A percentile compares a stretch with the other conserved stretches of the same genome.
These are phyloP conservation scores for Aspergillus hiratsukae DNA, from an alignment of 2,329 filamentous ascomycete genomes.

Conservation along the genomic window DNA sequence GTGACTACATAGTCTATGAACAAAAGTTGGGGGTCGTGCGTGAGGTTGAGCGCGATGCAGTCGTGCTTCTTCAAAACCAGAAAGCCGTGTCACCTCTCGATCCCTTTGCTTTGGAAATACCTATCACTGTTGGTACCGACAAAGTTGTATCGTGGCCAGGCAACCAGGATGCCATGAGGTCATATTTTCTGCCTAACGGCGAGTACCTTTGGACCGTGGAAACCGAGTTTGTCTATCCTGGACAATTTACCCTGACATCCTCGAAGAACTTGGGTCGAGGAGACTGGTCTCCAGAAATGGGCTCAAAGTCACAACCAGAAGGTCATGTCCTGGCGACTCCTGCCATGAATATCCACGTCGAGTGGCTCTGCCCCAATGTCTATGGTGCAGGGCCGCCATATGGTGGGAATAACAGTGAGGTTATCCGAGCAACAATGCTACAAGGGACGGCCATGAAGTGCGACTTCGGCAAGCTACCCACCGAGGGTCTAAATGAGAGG, in stretches of 20 bases:
- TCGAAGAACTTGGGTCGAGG: conserved; percentile 50
- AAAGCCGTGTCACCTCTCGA: conserved; percentile 51
- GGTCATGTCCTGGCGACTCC: conserved; percentile 52
- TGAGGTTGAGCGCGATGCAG: conserved; percentile 46
- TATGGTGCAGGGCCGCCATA: conserved; percentile 20
- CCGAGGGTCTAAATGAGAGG: background rate
- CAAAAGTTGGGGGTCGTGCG: conserved; percentile 55
- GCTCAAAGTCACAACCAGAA: conserved; percentile 46
- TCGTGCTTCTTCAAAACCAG: conserved; percentile 49
- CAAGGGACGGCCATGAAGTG: conserved; percentile 17
- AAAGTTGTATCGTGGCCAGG: conserved; percentile 18
- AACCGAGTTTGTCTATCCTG: conserved; percentile 15
- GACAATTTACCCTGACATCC: conserved; percentile 48
- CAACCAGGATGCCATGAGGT: conserved; percentile 1
- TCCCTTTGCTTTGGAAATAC: conserved; percentile 40
- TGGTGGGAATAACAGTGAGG: conserved; percentile 4
- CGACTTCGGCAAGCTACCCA: conserved; percentile 19
- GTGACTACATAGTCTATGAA: conserved; percentile 51
- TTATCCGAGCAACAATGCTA: conserved; percentile 17
- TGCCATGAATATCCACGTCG: conserved; percentile 43
- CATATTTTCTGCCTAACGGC: conserved; percentile 1
- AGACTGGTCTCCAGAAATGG: conserved; percentile 50
- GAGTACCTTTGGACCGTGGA: conserved; percentile 7
- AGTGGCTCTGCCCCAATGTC: conserved; percentile 49
- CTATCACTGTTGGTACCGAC: conserved; percentile 24